Percentiles rank a stretch among this genome's conserved stretches.
Evolutionary conservation across 495 filamentous ascomycete genomes (phyloP).

Genomic region (Rostrohypoxylon terebratum): DNA sequence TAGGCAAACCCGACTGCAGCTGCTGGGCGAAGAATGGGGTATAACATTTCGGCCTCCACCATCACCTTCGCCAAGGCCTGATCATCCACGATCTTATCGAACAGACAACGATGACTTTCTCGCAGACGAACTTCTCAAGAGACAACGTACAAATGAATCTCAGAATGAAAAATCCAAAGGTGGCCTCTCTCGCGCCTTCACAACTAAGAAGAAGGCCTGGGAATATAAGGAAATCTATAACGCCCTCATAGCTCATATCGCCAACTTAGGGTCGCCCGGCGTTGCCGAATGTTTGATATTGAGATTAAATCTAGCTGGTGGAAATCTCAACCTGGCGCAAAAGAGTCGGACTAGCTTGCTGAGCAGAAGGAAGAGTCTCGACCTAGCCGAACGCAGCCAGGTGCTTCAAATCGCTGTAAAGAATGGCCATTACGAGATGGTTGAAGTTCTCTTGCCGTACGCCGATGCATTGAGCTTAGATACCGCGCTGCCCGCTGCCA

Average conservation of each 20-base stretch:
- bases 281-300: slow-evolving; percentile 61
- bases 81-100: slow-evolving; percentile 46
- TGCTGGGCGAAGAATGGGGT: slow-evolving; percentile 54
- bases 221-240: slow-evolving; percentile 61
- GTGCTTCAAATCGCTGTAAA: slow-evolving; percentile 59
- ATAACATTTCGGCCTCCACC: slow-evolving; percentile 44
- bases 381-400: slow-evolving; percentile 56
- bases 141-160: slow-evolving; percentile 49
- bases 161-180: slow-evolving; percentile 52
- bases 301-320: slow-evolving; percentile 56
- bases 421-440: slow-evolving; percentile 60
- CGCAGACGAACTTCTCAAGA: slow-evolving; percentile 60
- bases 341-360: slow-evolving; percentile 57
- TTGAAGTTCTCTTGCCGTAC: slow-evolving; percentile 58
- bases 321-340: slow-evolving; percentile 56
- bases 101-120: slow-evolving; percentile 55
- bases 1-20: slow-evolving; percentile 52
- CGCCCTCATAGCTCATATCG: slow-evolving; percentile 56
- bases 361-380: slow-evolving; percentile 58
- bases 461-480: slow-evolving; percentile 57
- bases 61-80: slow-evolving; percentile 39
- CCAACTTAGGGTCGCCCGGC: slow-evolving; percentile 55
- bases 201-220: slow-evolving; percentile 59
- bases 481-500: slow-evolving; percentile 54
- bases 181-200: slow-evolving; percentile 57